These are phyloP conservation scores for Hericium coralloides DNA, from an alignment of 768 basidiomycete species.

Conservation along the genomic window DNA sequence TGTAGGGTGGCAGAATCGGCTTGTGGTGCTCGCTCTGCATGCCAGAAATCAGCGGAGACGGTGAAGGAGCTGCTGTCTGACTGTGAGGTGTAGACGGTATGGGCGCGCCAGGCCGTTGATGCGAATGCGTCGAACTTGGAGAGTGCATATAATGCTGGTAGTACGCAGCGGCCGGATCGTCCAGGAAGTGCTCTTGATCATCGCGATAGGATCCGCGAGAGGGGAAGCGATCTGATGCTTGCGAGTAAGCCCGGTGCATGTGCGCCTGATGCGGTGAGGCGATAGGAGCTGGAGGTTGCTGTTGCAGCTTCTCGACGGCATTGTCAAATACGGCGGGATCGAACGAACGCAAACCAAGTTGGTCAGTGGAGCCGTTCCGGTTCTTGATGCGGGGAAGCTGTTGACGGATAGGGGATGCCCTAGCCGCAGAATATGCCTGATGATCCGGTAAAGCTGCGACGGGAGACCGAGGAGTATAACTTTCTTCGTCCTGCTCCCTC, in stretches of 20 bases:
- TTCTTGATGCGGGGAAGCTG: slow-evolving; percentile 8
- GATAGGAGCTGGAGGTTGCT: background rate
- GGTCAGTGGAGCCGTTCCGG: slow-evolving; percentile 12
- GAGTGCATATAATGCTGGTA: slow-evolving; percentile 51
- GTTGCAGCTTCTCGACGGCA: slow-evolving; percentile 8
- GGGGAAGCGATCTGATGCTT: background rate
- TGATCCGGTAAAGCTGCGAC: slow-evolving; percentile 9
- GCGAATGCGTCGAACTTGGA: slow-evolving; percentile 17
- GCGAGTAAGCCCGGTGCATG: slow-evolving; percentile 3
- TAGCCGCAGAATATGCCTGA: background rate
- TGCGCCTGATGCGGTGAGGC: background rate
- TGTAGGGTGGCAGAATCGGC: slow-evolving; percentile 32
- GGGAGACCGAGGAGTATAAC: slow-evolving; percentile 14
- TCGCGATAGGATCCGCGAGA: slow-evolving; percentile 27
- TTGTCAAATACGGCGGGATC: slow-evolving; percentile 8
- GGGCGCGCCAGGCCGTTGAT: slow-evolving; percentile 57
- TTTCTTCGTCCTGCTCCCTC: slow-evolving; percentile 14
- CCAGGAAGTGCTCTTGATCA: slow-evolving; percentile 48
- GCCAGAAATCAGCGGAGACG: slow-evolving; percentile 53
- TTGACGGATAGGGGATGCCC: background rate
- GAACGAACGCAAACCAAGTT: slow-evolving; percentile 10
- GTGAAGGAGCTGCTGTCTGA: slow-evolving; percentile 66
- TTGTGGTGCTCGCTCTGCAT: slow-evolving; percentile 30
- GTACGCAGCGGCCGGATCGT: slow-evolving; percentile 52
- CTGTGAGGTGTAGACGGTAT: slow-evolving; percentile 75